Percentiles rank a stretch among this genome's conserved stretches.
Conservation (phyloP, 148 eudicot species). For the Cornus florida region DNA sequence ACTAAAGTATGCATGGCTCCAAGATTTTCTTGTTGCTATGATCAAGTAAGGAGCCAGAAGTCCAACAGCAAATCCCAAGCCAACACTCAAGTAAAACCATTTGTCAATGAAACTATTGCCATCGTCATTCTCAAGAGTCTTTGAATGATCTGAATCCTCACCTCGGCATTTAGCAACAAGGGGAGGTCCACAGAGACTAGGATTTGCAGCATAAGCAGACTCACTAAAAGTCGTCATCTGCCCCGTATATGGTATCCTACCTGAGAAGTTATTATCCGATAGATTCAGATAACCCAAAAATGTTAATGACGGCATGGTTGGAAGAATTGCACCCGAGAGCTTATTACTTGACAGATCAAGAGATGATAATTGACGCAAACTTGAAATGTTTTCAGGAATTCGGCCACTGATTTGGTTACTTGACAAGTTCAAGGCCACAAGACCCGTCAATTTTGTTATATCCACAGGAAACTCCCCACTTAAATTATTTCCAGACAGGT, state of each 20-base stretch:
- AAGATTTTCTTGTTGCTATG: no score
- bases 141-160: neutral
- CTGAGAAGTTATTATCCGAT: constrained; percentile 43
- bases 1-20: no score
- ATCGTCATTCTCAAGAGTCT: no score
- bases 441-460: constrained; percentile 24
- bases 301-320: constrained; percentile 32
- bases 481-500: constrained; percentile 41
- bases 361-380: constrained; percentile 20
- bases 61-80: no score
- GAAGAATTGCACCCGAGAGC: constrained; percentile 47
- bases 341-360: constrained; percentile 51
- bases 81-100: no score
- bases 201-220: constrained; percentile 39
- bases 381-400: constrained; percentile 39
- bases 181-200: constrained; percentile 47
- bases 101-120: no score
- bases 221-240: constrained; percentile 34
- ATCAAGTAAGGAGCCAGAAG: no score
- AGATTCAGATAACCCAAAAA: constrained; percentile 37
- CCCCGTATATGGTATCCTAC: constrained; percentile 42
- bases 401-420: constrained; percentile 41
- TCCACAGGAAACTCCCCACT: constrained; percentile 39
- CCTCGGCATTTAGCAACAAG: constrained; percentile 15
- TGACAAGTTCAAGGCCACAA: constrained; percentile 44